Percentiles rank a stretch among this genome's conserved stretches.
Conservation (phyloP, 495 filamentous ascomycete genomes). For the Parachaetomium inaequale region DNA sequence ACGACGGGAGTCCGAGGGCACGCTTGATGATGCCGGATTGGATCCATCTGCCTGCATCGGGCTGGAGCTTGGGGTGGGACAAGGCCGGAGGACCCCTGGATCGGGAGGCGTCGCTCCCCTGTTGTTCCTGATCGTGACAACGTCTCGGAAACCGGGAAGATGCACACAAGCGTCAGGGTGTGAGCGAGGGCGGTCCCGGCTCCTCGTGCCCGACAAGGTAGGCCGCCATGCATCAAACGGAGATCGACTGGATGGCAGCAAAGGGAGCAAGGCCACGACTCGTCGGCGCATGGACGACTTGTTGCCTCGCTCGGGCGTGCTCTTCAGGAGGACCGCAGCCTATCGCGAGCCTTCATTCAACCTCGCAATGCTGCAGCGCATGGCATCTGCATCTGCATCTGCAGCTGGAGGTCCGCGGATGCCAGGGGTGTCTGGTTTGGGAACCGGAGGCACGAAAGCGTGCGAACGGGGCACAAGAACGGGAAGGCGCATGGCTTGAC, state of each 20-base stretch:
- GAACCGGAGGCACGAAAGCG: not conserved
- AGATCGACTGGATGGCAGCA: not conserved
- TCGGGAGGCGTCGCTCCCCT: slow-evolving; percentile 3
- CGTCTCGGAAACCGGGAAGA: not conserved
- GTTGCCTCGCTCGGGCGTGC: not conserved
- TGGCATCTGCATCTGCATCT: slow-evolving; percentile 8
- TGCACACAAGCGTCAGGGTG: not conserved
- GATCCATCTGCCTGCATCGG: slow-evolving; percentile 5
- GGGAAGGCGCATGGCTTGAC: not conserved
- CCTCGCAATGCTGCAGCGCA: not conserved
- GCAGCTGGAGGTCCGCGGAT: not conserved
- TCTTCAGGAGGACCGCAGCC: not conserved
- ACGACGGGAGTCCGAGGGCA: not conserved
- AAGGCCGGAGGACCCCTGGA: not conserved
- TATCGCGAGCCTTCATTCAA: too few species aligned
- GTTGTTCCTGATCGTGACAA: not conserved
- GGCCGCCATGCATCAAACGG: not conserved
- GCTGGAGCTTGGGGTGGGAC: not conserved
- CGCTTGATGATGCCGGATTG: not conserved
- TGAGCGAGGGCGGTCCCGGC: not conserved
- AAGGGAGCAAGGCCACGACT: too few species aligned
- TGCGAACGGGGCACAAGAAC: not conserved
- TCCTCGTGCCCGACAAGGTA: not conserved
- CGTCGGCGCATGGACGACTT: not conserved
- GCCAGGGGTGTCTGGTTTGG: not conserved